Percentiles rank a stretch among this genome's conserved stretches.
Evolutionary conservation across 208 protist species (phyloP).

Genomic region (Tritrichomonas foetus): DNA sequence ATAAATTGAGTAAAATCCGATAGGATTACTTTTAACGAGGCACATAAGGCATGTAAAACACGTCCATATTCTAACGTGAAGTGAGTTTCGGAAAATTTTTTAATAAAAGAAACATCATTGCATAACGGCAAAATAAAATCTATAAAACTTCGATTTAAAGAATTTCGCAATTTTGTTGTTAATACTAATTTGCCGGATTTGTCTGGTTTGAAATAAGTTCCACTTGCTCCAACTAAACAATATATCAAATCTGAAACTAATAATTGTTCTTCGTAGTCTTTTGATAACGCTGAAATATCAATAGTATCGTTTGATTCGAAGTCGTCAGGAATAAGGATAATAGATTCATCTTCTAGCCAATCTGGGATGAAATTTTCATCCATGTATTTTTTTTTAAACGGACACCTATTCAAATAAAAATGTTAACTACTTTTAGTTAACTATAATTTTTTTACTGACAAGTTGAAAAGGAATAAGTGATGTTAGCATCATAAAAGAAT

Average conservation of each 20-base stretch:
- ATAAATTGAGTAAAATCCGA: neutral
- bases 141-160: neutral
- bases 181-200: neutral
- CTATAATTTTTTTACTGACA: too few relatives aligned
- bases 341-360: too few relatives aligned
- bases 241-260: slow-evolving; percentile 13
- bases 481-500: too few relatives aligned
- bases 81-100: neutral
- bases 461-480: too few relatives aligned
- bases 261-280: neutral
- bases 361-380: too few relatives aligned
- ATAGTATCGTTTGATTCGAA: too few relatives aligned
- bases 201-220: neutral
- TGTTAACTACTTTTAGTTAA: too few relatives aligned
- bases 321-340: too few relatives aligned
- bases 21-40: neutral
- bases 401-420: too few relatives aligned
- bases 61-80: neutral
- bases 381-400: too few relatives aligned
- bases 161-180: neutral
- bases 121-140: neutral
- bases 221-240: slow-evolving; percentile 24
- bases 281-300: too few relatives aligned
- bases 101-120: neutral
- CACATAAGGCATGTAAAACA: neutral